phyloP scores from a whole-genome alignment of 345 rosid species.

The Lumnitzera racemosa region DNA sequence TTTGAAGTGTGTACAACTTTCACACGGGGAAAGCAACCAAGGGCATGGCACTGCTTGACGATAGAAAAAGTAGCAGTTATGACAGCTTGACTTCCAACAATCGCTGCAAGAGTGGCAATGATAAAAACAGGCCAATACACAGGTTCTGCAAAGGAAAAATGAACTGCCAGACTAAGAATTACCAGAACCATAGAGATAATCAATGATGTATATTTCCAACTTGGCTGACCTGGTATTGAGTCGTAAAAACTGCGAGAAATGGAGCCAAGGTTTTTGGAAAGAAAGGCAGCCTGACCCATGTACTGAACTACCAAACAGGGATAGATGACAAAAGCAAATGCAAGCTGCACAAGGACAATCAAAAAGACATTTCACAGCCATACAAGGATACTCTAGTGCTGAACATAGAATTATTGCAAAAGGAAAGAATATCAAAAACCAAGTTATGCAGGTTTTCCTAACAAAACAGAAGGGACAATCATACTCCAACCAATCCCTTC shows the following conservation, averaged over 20 bases:
- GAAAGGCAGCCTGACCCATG: slow-evolving; percentile 97
- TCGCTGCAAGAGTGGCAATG: slow-evolving; percentile 87
- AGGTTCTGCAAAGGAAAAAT: slow-evolving; percentile 38
- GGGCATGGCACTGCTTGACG: slow-evolving; percentile 87
- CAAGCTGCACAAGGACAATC: slow-evolving; percentile 46
- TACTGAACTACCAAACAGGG: slow-evolving; percentile 95
- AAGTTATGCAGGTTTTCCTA: too few relatives aligned
- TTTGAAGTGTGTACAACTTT: slow-evolving; percentile 88
- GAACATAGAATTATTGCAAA: too few relatives aligned
- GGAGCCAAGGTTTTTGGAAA: slow-evolving; percentile 51
- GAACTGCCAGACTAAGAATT: slow-evolving; percentile 12
- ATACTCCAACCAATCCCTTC: too few relatives aligned
- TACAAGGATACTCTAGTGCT: too few relatives aligned
- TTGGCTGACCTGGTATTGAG: slow-evolving; percentile 69
- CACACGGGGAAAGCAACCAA: slow-evolving; percentile 95
- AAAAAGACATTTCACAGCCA: not conserved
- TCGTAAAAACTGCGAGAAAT: slow-evolving; percentile 52
- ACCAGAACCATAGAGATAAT: not conserved
- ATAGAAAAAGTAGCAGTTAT: slow-evolving; percentile 88
- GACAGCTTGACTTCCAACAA: slow-evolving; percentile 85
- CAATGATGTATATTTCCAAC: slow-evolving; percentile 1
- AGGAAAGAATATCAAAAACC: too few relatives aligned
- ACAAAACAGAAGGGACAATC: too few relatives aligned
- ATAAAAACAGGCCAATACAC: slow-evolving; percentile 88
- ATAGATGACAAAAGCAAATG: slow-evolving; percentile 63